A percentile compares a stretch with the other conserved stretches of the same genome.
phyloP scores from a whole-genome alignment of 148 eudicot species.

The Camellia lanceoleosa region DNA sequence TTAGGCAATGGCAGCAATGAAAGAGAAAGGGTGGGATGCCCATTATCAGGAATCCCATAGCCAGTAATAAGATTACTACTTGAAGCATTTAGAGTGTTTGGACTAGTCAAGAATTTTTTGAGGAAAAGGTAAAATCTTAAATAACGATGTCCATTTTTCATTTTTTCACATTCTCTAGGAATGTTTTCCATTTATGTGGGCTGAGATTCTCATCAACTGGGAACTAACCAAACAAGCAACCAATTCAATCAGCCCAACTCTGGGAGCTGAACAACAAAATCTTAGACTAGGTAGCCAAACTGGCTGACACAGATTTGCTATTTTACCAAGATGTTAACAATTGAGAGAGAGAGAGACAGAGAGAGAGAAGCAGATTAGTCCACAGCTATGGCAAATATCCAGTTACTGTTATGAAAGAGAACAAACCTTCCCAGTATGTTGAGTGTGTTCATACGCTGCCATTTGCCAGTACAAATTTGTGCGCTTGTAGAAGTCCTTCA shows the following conservation, averaged over 20 bases:
- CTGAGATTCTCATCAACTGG: neutral
- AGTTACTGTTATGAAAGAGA: slow-evolving; percentile 1
- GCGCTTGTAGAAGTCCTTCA: slow-evolving; percentile 90
- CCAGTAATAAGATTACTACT: neutral
- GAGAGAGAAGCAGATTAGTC: slow-evolving; percentile 1
- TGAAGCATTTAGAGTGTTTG: neutral
- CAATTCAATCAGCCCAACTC: neutral
- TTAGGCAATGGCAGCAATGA: neutral
- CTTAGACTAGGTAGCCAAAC: neutral
- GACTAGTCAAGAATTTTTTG: neutral
- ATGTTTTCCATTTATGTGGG: no score
- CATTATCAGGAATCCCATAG: neutral
- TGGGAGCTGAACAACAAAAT: neutral
- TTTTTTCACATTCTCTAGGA: no score
- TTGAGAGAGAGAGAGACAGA: neutral
- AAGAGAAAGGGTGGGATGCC: neutral
- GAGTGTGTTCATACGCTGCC: slow-evolving; percentile 99
- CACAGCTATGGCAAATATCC: neutral
- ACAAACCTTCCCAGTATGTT: slow-evolving; percentile 94
- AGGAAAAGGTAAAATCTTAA: no score
- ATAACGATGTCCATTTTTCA: no score
- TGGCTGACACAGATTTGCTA: neutral
- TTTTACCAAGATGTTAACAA: neutral
- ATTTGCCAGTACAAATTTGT: slow-evolving; percentile 97
- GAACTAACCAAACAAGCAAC: slow-evolving; percentile 4